These are phyloP conservation scores for Oryza rufipogon DNA, from an alignment of 176 grass and related monocot genomes.

Conservation along the genomic window DNA sequence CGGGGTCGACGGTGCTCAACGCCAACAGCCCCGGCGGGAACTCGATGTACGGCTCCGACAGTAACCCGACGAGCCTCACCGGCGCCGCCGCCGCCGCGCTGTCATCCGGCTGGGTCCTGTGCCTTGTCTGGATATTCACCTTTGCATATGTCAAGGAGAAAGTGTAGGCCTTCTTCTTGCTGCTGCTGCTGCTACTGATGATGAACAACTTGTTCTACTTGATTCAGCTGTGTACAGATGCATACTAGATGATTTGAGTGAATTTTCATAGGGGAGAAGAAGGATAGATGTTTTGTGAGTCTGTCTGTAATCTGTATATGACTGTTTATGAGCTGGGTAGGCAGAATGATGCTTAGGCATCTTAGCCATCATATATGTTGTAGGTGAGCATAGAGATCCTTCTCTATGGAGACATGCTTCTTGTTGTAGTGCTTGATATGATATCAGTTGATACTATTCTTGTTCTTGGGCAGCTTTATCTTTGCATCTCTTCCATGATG, in stretches of 20 bases:
- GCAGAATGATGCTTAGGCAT: slow-evolving; percentile 38
- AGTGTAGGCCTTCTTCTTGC: slow-evolving; percentile 32
- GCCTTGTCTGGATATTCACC: slow-evolving; percentile 60
- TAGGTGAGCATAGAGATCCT: slow-evolving; percentile 39
- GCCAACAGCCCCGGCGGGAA: slow-evolving; percentile 48
- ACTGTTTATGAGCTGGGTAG: slow-evolving; percentile 5
- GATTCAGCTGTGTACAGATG: slow-evolving; percentile 40
- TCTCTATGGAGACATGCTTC: slow-evolving; percentile 25
- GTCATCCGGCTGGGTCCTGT: slow-evolving; percentile 45
- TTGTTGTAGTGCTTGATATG: slow-evolving; percentile 17
- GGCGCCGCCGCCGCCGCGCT: slow-evolving; percentile 36
- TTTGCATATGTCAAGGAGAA: slow-evolving; percentile 55
- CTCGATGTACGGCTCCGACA: slow-evolving; percentile 63
- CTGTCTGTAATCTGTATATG: not conserved
- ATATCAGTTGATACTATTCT: slow-evolving; percentile 6
- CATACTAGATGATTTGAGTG: not conserved
- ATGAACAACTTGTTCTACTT: not conserved
- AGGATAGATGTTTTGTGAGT: slow-evolving; percentile 39
- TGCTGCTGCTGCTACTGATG: not conserved
- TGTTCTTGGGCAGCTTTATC: not conserved
- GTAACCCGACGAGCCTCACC: slow-evolving; percentile 41
- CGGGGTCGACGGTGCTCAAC: slow-evolving; percentile 81
- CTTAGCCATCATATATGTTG: slow-evolving; percentile 18
- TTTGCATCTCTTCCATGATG: not conserved
- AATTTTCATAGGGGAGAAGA: slow-evolving; percentile 36